phyloP scores from a whole-genome alignment of 2,329 filamentous ascomycete species.

The Xylaria sp. region DNA sequence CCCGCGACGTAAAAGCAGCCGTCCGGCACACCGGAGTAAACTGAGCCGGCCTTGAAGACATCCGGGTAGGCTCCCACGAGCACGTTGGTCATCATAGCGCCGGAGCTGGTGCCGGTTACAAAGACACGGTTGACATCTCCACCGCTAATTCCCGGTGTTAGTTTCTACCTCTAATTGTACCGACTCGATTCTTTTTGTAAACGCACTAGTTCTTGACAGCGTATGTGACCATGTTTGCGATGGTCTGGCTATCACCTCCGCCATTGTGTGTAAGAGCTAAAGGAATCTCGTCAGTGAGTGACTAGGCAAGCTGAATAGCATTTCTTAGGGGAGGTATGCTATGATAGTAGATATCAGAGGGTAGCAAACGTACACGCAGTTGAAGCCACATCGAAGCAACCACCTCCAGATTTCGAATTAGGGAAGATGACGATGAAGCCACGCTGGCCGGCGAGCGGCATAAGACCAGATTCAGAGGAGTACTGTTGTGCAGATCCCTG shows the following conservation, averaged over 20 bases:
- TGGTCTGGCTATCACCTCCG: constrained; percentile 48
- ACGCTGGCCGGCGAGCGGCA: constrained; percentile 56
- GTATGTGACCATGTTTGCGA: constrained; percentile 47
- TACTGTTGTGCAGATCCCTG: constrained; percentile 58
- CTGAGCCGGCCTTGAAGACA: constrained; percentile 52
- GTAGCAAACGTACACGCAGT: constrained; percentile 42
- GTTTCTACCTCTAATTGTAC: neutral
- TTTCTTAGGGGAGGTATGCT: neutral
- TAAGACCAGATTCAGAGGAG: constrained; percentile 57
- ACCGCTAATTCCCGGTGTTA: constrained; percentile 16
- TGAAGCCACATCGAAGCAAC: constrained; percentile 66
- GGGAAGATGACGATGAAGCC: constrained; percentile 62
- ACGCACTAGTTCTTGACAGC: constrained; percentile 39
- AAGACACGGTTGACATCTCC: constrained; percentile 41
- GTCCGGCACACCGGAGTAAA: constrained; percentile 54
- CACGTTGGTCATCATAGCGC: constrained; percentile 45
- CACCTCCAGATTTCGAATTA: constrained; percentile 47
- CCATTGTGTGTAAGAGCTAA: constrained; percentile 44
- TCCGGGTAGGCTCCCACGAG: constrained; percentile 56
- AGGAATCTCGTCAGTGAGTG: neutral
- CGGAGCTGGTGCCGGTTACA: constrained; percentile 41
- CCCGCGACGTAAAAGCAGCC: constrained; percentile 41
- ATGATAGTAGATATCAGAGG: neutral
- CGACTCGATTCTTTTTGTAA: neutral
- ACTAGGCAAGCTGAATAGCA: neutral